Conservation (phyloP, 495 filamentous ascomycete species). For the Friedmanniomyces simplex region DNA sequence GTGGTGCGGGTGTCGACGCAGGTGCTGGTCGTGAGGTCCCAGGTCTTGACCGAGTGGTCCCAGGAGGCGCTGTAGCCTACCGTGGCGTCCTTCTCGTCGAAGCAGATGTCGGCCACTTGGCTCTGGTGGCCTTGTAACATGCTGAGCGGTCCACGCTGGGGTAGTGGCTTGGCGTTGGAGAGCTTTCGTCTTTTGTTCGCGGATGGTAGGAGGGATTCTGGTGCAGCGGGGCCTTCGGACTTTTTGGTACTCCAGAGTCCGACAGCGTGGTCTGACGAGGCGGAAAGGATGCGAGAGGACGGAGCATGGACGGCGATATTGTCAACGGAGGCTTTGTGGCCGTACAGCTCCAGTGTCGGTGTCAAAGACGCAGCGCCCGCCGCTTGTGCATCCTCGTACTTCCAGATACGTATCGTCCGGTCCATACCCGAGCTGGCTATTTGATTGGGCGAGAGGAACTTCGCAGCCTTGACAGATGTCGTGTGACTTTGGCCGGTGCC, state of each 20-base stretch:
- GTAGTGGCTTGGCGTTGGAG: constrained; percentile 44
- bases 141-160: constrained; percentile 70
- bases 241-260: constrained; percentile 78
- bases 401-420: constrained; percentile 76
- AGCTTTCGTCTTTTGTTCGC: constrained; percentile 70
- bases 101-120: constrained; percentile 63
- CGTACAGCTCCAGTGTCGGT: constrained; percentile 74
- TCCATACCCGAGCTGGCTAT: constrained; percentile 75
- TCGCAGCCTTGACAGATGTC: constrained; percentile 64
- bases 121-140: constrained; percentile 61
- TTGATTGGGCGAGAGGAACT: constrained; percentile 64
- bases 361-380: constrained; percentile 49
- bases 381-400: constrained; percentile 47
- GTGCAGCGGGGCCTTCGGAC: constrained; percentile 57
- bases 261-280: constrained; percentile 66
- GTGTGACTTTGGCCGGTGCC: constrained; percentile 62
- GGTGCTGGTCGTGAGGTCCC: constrained; percentile 71
- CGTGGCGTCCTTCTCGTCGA: constrained; percentile 72
- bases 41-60: constrained; percentile 82
- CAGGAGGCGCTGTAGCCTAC: constrained; percentile 81
- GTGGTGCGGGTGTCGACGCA: constrained; percentile 71
- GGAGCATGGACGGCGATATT: constrained; percentile 65
- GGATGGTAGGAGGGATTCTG: constrained; percentile 51
- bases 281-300: constrained; percentile 69
- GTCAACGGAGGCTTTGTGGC: constrained; percentile 66